Base-by-base conservation (phyloP, 352 stramenopile species). In the Blastocystis sp. region DNA sequence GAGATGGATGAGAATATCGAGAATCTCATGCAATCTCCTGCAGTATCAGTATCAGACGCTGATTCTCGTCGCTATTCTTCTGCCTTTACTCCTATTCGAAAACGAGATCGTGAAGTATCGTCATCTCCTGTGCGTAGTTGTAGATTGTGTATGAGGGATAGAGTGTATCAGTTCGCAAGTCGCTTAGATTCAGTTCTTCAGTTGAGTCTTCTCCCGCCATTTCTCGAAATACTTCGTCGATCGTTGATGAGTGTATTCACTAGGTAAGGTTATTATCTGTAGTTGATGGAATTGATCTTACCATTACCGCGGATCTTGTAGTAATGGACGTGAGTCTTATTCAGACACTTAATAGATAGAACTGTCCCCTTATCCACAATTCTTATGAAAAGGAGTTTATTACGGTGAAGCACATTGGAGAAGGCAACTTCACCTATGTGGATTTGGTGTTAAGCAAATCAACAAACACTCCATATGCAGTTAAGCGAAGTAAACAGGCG, bases 371-470 rank as follows among this genome's bases (percentile, higher is more conserved):
- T 17, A 30, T 84, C 11, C 37, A 24, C 15, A 84, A 57, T 27
- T 33, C 48, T 35, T 84, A 84, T 40, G 73, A 84, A 57, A 64
- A 84, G 48, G 73, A 84, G 1, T 84, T 84, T n/a, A 64, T 84
- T 19, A 84, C 73, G 51, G 1, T 84, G 73, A 84, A 84, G 73
- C 48, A 44, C 1, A 33, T 84, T 1, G 73, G 73, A 9, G 73
- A 84, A 42, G 73, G 73, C 6, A 84, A 84, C 53, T 84, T 84
- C 56, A 84, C 73, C 42, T 66, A 53, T 19, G 73, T 84, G n/a
- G 73, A 84, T 44, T 44, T 84, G 44, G 73, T 84, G 2, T 22
- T 68, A 30, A 68, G 73, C 73, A 37, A 44, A 19, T 27, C 51
- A 1, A 68, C 27, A 35, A 84, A 84, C 5, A 13, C 11, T 24